Percentiles rank a stretch among this genome's conserved stretches.
Evolutionary conservation across 2,329 filamentous ascomycete genomes (phyloP).

Genomic region (Didymella lethalis): DNA sequence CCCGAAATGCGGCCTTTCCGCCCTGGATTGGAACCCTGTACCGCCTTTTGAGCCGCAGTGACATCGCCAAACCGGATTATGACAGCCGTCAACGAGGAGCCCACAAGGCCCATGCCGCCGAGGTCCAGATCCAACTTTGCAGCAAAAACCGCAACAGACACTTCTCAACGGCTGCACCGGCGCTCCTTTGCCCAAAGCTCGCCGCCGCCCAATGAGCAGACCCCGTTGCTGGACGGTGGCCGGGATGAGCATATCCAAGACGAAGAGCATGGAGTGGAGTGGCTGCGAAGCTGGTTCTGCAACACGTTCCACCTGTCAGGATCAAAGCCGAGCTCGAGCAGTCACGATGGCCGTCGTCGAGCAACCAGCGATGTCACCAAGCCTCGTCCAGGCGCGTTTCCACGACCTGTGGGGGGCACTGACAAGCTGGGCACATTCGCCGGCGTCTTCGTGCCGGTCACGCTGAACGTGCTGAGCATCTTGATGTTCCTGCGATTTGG

Average conservation of each 20-base stretch:
- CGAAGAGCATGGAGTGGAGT: conserved; percentile 31
- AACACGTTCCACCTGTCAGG: conserved; percentile 27
- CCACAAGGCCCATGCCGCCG: conserved; percentile 41
- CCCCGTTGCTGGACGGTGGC: conserved; percentile 35
- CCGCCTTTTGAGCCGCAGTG: conserved; percentile 20
- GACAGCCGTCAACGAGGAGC: conserved; percentile 34
- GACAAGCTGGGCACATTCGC: conserved; percentile 75
- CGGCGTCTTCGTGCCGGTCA: conserved; percentile 81
- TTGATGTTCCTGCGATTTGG: conserved; percentile 93
- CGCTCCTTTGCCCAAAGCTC: conserved; percentile 45
- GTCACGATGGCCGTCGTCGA: conserved; percentile 32
- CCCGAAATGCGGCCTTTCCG: conserved; percentile 20
- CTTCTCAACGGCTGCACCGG: conserved; percentile 54
- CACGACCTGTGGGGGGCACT: conserved; percentile 52
- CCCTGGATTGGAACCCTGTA: conserved; percentile 26
- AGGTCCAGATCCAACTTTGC: conserved; percentile 55
- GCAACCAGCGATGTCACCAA: conserved; percentile 39
- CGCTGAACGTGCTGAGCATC: conserved; percentile 86
- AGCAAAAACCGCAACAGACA: conserved; percentile 55
- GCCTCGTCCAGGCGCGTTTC: conserved; percentile 48
- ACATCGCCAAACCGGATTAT: conserved; percentile 29
- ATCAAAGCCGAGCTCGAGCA: conserved; percentile 19
- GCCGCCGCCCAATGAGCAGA: conserved; percentile 45
- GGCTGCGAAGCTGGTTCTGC: conserved; percentile 38
- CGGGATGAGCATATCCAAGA: conserved; percentile 23